Percentiles rank a stretch among this genome's conserved stretches.
Evolutionary conservation across 2,329 filamentous ascomycete genomes (phyloP).

Genomic region (Exserohilum turcica): DNA sequence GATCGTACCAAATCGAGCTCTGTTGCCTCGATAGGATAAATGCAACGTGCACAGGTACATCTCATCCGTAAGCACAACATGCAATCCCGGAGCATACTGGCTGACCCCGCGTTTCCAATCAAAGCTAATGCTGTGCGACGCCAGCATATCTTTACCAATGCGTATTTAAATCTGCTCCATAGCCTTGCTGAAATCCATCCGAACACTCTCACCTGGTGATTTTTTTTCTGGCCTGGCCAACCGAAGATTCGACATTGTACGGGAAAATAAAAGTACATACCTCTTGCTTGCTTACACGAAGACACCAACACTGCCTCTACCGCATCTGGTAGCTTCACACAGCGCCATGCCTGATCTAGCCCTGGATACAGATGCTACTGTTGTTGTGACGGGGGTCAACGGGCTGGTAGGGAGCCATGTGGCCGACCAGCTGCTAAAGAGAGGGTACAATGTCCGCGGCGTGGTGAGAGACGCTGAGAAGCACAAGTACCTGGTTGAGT

Average conservation of each 20-base stretch:
- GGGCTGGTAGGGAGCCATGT: slow-evolving; percentile 44
- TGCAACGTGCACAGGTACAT: too few species aligned
- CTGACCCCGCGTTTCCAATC: slow-evolving; percentile 11
- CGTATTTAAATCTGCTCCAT: not conserved
- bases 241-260: not conserved
- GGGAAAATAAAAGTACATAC: not conserved
- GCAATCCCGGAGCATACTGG: not conserved
- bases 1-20: not conserved
- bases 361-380: slow-evolving; percentile 29
- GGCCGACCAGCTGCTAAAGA: slow-evolving; percentile 36
- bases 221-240: not conserved
- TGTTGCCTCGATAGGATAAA: not conserved
- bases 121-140: slow-evolving; percentile 8
- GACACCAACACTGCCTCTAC: slow-evolving; percentile 2
- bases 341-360: slow-evolving; percentile 22
- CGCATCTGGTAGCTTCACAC: not conserved
- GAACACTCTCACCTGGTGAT: not conserved
- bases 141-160: not conserved
- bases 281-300: slow-evolving; percentile 15
- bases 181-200: not conserved
- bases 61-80: not conserved
- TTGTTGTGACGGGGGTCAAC: slow-evolving; percentile 47
- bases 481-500: slow-evolving; percentile 36
- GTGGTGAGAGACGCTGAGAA: slow-evolving; percentile 39
- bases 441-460: slow-evolving; percentile 45